These are phyloP conservation scores for Hymenoscyphus albidus DNA, from an alignment of 2,329 filamentous ascomycete species.

Conservation along the genomic window DNA sequence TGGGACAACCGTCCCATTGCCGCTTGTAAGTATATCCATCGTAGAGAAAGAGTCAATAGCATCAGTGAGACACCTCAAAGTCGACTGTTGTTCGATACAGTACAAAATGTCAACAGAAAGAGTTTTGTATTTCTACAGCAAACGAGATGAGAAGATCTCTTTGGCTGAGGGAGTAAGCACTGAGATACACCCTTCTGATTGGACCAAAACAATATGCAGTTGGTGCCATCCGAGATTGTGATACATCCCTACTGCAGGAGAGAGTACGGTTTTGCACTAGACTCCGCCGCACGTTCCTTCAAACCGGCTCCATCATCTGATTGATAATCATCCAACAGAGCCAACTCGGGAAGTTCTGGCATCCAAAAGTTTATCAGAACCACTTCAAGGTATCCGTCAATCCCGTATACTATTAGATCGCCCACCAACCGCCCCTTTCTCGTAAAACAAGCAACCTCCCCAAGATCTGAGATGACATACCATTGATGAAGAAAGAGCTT, in stretches of 20 bases:
- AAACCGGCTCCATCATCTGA: background rate
- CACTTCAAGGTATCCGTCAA: too few species aligned
- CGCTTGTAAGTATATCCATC: background rate
- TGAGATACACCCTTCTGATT: background rate
- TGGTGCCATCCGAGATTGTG: background rate
- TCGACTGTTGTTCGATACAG: background rate
- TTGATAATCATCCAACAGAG: too few species aligned
- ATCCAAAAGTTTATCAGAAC: too few species aligned
- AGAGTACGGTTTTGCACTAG: background rate
- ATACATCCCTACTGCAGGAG: background rate
- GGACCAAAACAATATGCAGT: background rate
- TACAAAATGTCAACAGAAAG: background rate
- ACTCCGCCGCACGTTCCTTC: background rate
- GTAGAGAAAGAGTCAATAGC: background rate
- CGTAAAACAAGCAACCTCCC: too few species aligned
- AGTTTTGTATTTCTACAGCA: background rate
- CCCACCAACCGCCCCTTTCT: too few species aligned
- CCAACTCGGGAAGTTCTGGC: too few species aligned
- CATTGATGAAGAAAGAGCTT: too few species aligned
- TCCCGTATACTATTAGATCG: too few species aligned
- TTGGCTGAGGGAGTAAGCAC: background rate
- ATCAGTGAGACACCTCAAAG: background rate
- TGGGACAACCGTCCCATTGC: background rate
- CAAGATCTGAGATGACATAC: too few species aligned
- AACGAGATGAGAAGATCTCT: background rate